Conservation (phyloP, 2,329 filamentous ascomycete genomes). For the Tothia fuscella region DNA sequence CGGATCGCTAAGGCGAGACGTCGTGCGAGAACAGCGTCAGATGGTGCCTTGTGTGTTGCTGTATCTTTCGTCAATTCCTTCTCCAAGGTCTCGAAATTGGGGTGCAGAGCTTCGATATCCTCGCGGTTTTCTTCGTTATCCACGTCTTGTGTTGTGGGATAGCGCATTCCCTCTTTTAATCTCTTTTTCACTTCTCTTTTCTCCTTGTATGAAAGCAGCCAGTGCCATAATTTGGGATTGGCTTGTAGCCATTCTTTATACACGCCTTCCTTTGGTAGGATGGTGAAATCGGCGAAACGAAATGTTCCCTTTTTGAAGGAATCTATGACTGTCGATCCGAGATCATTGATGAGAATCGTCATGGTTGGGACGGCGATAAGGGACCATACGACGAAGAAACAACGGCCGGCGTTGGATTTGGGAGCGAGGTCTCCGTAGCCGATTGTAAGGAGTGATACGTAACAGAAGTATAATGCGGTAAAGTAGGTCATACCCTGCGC, state of each 20-base stretch:
- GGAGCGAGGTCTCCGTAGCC: constrained; percentile 76
- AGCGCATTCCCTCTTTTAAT: constrained; percentile 34
- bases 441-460: constrained; percentile 70
- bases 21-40: constrained; percentile 46
- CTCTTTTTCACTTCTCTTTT: constrained; percentile 26
- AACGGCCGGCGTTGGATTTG: constrained; percentile 62
- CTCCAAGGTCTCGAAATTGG: background rate
- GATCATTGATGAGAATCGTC: constrained; percentile 49
- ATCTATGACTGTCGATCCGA: constrained; percentile 69
- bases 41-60: constrained; percentile 24
- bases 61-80: background rate
- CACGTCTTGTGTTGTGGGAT: constrained; percentile 21
- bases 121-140: constrained; percentile 20
- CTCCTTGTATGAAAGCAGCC: constrained; percentile 11
- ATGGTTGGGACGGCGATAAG: constrained; percentile 43
- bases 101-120: constrained; percentile 18
- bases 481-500: constrained; percentile 59
- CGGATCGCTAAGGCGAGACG: constrained; percentile 59
- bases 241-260: constrained; percentile 39
- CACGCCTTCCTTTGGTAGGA: constrained; percentile 50
- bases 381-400: constrained; percentile 92
- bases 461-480: constrained; percentile 73
- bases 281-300: constrained; percentile 50
- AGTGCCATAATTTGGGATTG: constrained; percentile 30
- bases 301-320: constrained; percentile 52